Base-by-base conservation (phyloP, 371 early-diverging fungal genomes). In the Scutellospora calospora region DNA sequence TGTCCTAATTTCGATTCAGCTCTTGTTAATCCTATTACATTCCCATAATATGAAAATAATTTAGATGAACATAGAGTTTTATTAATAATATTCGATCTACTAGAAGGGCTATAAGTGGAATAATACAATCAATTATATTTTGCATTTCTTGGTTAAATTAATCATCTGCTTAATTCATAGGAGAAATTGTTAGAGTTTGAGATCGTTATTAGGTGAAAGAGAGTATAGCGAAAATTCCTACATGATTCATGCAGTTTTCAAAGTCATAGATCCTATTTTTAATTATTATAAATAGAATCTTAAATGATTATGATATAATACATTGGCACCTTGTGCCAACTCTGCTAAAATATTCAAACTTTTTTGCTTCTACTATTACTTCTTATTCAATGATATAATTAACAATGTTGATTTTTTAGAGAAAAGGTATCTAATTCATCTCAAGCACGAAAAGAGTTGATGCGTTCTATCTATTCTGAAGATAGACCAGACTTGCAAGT, bases 241-340 rank as follows among this genome's bases (percentile, higher is more conserved):
- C 8, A 14, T n/a, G 35, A 66, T 66, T 38, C 41, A 66, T 38
- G 38, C 38, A 66, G 66, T 66, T 18, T 66, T n/a, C 35, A 66
- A n/a, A n/a, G 41, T 38, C 11, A 12, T 66, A 3, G 66, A 41
- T 66, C 41, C 38, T 2, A 66, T 66, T 18, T 66, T 66, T 66
- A 66, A 66, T 66, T 66, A 66, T 66, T 66, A 66, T 29, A 66
- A 66, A 38, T 66, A 38, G 38, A 66, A 66, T 38, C 66, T 66
- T 38, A 66, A 66, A 66, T 5, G 18, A 5, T 14, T n/a, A 66
- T 66, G 66, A 9, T 66, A 66, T 38, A n/a, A 33, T 33, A n/a
- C 35, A 33, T 66, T 66, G 66, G 35, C 11, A 20, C 1, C n/a
- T 66, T 66, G 4, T 45, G 45, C 45, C 45, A 45, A 45, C 45